These are phyloP conservation scores for Phytophthora vignae DNA, from an alignment of 352 stramenopile species.

Conservation along the genomic window DNA sequence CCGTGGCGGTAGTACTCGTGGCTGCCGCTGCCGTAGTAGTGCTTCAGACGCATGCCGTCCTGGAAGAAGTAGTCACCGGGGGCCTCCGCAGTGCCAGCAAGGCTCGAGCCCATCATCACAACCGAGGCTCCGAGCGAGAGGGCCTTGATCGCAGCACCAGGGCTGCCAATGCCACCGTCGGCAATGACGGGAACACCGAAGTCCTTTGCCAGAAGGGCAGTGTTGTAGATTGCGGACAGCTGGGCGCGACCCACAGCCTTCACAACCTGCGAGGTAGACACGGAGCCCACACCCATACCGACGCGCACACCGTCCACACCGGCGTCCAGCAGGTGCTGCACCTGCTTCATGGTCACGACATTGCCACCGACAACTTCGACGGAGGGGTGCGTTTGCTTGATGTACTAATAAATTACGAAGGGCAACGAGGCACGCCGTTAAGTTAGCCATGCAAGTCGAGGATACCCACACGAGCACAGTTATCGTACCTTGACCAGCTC, in stretches of 20 bases:
- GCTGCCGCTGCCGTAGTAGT: slow-evolving; percentile 98
- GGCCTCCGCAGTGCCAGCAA: slow-evolving; percentile 97
- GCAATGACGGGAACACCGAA: slow-evolving; percentile 98
- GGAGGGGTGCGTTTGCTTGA: slow-evolving; percentile 93
- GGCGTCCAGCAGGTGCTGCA: slow-evolving; percentile 96
- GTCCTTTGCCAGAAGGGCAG: slow-evolving; percentile 91
- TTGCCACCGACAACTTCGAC: slow-evolving; percentile 98
- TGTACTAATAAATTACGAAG: slow-evolving; percentile 50
- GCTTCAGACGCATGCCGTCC: slow-evolving; percentile 98
- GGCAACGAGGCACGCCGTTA: neutral
- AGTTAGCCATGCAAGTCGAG: slow-evolving; percentile 3
- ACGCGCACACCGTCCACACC: slow-evolving; percentile 98
- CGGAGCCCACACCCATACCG: slow-evolving; percentile 99
- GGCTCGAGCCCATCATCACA: slow-evolving; percentile 99
- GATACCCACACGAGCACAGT: neutral
- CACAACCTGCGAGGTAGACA: slow-evolving; percentile 99
- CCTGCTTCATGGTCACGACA: slow-evolving; percentile 97
- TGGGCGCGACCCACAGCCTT: slow-evolving; percentile 98
- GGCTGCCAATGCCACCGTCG: slow-evolving; percentile 97
- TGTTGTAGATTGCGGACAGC: slow-evolving; percentile 98
- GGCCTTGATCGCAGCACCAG: slow-evolving; percentile 98
- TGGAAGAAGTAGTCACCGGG: slow-evolving; percentile 99
- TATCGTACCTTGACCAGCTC: slow-evolving; percentile 60
- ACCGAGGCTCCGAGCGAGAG: slow-evolving; percentile 95
- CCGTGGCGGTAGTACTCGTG: slow-evolving; percentile 87